Base-by-base conservation (phyloP, 2,329 filamentous ascomycete genomes). In the Knufia fluminis region DNA sequence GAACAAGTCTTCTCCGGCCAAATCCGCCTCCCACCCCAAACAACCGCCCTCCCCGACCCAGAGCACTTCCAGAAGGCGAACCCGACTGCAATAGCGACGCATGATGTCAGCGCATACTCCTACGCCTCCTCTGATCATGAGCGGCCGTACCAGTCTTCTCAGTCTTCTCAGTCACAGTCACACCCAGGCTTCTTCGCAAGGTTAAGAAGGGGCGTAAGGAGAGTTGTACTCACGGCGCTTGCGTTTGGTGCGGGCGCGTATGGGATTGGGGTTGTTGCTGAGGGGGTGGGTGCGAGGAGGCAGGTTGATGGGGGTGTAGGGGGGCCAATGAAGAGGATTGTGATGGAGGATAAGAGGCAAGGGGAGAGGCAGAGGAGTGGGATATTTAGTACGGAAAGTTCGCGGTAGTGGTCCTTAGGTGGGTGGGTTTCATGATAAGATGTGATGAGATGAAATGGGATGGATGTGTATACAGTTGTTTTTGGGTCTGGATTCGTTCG, bases 351-450 rank as follows among this genome's bases (percentile, higher is more conserved):
- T 33, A 35, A 24, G 10, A 22, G 39, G 20, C 4, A 14, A 20
- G 24, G 20, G 6, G 36, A 40, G 35, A 51, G 51, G 24, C 53
- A 54, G 35, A 31, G 56, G 49, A 49, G 54, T 12, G 57, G 57
- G 8, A 57, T 59, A 26, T 58, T 51, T 39, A 59, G 57, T 32
- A 59, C 56, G 3, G 57, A 59, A 45, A 58, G 56, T 38, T 48
- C 45, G 23, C 6, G 45, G 45, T 46, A 36, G 32, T 3, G n/a
- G n/a, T 16, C 19, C n/a, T 38, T 20, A 38, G 19, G 4, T 6
- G 35, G 19, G n/a, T 41, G 38, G 4, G 33, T 36, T 14, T 7
- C 7, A 8, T 14, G 33, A 36, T 36, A 14, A 31, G 7, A 31
- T 31, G 7, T 16, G 33, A 36, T 4, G 33, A 36, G 33, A 14